Base-by-base conservation (phyloP, 1,284 basidiomycete species). In the Trichosporon ovoides region DNA sequence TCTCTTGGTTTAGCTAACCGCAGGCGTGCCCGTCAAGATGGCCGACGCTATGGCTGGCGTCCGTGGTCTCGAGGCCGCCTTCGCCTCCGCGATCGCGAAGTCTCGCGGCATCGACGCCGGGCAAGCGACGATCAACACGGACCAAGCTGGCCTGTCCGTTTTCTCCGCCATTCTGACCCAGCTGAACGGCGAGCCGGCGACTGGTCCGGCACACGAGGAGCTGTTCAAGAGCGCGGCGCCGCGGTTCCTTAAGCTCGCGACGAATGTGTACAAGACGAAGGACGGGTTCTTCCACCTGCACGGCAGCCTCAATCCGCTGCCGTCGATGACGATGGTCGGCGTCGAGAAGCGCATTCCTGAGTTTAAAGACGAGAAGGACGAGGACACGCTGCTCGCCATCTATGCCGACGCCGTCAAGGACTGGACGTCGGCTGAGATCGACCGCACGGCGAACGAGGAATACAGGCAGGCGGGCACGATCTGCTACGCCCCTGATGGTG, bases 11-110 rank as follows among this genome's bases (percentile, higher is more conserved):
- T 4, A 31, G 28, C 28, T 31, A 9, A 31, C 28, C 9, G 5
- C 28, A 31, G 28, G 28, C 28, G 38, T 56, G 1, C 55, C 59
- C 14, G 54, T 50, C 48, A 56, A 54, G 48, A 43, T 60, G 22
- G 34, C 52, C 46, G 59, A 60, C 14, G 55, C 38, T 1, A 36
- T 57, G 37, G 11, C 52, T 0, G 48, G 46, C 11, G 36, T 60
- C 43, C 56, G 57, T 35, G 59, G 51, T 7, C 55, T 57, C 19
- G 59, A 60, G 31, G 55, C 59, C 3, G 35, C 52, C 12, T 57
- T 60, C 28, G 55, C 46, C 10, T 16, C 37, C 11, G 55, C 55
- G n/a, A 56, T 57, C 10, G 55, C 48, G 3, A 4, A 46, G 37
- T 9, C 35, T 33, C 55, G 59, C 5, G 55, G 46, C 33, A 33